These are phyloP conservation scores for Omphalea diandra DNA, from an alignment of 441 rosid genomes.

Conservation along the genomic window DNA sequence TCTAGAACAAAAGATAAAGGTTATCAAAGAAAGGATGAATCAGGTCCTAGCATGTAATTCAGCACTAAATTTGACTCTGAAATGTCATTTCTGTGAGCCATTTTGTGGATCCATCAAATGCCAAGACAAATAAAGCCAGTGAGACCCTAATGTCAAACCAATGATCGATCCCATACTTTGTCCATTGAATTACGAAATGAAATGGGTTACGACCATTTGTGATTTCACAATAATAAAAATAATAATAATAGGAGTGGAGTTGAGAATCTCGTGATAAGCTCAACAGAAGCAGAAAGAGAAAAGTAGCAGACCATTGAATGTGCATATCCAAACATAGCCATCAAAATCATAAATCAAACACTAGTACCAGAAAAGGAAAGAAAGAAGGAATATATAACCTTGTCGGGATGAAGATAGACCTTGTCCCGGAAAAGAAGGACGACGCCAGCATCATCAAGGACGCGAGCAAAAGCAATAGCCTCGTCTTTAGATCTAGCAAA, in stretches of 20 bases:
- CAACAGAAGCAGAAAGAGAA: background rate
- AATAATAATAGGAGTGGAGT: background rate
- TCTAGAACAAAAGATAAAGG: no score
- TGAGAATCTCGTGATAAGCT: background rate
- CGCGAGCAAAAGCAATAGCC: conserved; percentile 72
- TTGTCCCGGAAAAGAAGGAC: conserved; percentile 80
- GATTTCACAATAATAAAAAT: no score
- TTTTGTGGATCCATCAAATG: background rate
- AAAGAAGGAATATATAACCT: conserved; percentile 43
- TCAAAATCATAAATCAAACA: background rate
- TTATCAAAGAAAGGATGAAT: no score
- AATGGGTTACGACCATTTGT: background rate
- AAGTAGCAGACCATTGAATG: no score
- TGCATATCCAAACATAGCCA: background rate
- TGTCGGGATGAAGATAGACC: conserved; percentile 85
- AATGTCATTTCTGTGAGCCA: background rate
- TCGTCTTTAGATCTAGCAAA: conserved; percentile 68
- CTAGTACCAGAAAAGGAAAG: background rate
- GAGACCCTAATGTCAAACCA: background rate
- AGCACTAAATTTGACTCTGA: no score
- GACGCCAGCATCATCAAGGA: conserved; percentile 90
- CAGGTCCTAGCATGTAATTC: background rate
- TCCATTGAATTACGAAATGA: background rate
- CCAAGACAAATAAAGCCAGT: background rate
- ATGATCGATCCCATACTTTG: background rate